Conservation (phyloP, 345 rosid species). For the Gossypium rotundifolium region DNA sequence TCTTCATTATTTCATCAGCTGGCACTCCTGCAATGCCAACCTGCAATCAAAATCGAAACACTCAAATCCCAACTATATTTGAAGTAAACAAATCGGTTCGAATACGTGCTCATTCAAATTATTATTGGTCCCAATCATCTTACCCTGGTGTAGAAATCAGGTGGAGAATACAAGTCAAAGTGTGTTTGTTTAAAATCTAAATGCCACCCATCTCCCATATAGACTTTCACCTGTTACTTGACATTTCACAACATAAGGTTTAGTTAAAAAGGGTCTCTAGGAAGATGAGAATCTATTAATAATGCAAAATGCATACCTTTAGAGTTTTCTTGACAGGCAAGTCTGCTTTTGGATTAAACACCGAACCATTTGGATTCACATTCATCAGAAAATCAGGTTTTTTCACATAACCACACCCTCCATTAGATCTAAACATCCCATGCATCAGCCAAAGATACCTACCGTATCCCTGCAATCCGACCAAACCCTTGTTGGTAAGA, state of each 20-base stretch:
- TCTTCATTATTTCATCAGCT: conserved; percentile 54
- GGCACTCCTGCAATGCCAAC: conserved; percentile 73
- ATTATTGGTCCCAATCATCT: conserved; percentile 1
- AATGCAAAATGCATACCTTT: conserved; percentile 29
- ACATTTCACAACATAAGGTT: not conserved
- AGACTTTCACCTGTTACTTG: conserved; percentile 44
- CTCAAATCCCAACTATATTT: not conserved
- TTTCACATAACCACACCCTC: conserved; percentile 67
- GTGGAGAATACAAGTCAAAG: conserved; percentile 24
- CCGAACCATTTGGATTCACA: conserved; percentile 20
- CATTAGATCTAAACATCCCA: conserved; percentile 68
- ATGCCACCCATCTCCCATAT: conserved; percentile 72
- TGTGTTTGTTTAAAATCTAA: conserved; percentile 40
- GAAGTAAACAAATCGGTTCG: not conserved
- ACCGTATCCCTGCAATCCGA: conserved; percentile 55
- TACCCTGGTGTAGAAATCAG: conserved; percentile 10
- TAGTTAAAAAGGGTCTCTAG: not conserved
- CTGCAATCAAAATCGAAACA: conserved; percentile 26
- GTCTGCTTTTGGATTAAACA: conserved; percentile 42
- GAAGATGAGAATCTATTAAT: not conserved
- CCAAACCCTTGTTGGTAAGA: conserved; percentile 12
- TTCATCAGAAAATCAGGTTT: conserved; percentile 57
- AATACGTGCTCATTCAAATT: not conserved
- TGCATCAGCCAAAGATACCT: conserved; percentile 85
- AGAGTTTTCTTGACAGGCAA: conserved; percentile 37